These are phyloP conservation scores for Coniella vitis DNA, from an alignment of 2,329 filamentous ascomycete genomes.

Conservation along the genomic window DNA sequence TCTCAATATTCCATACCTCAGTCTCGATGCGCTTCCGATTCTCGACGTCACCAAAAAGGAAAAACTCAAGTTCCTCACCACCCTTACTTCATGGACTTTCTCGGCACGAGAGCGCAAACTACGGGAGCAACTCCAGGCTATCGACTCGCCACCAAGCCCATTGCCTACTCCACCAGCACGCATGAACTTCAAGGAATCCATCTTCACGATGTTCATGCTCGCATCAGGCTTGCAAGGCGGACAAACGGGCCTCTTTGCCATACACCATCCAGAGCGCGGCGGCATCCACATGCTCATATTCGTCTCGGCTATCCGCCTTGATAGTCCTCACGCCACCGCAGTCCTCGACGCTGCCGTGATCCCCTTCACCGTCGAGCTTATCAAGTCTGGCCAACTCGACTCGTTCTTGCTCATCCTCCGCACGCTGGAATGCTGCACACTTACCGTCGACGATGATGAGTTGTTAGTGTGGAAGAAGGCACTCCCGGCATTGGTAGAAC, in stretches of 20 bases:
- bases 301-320: constrained; percentile 37
- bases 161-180: constrained; percentile 27
- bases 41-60: constrained; percentile 31
- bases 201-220: constrained; percentile 41
- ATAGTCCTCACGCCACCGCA: constrained; percentile 33
- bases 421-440: constrained; percentile 29
- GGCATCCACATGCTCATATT: constrained; percentile 35
- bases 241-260: constrained; percentile 37
- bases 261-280: constrained; percentile 29
- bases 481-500: constrained; percentile 38
- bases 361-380: constrained; percentile 31
- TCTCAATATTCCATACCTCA: constrained; percentile 34
- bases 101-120: constrained; percentile 34
- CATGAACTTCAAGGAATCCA: constrained; percentile 41
- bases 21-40: constrained; percentile 38
- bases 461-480: constrained; percentile 44
- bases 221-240: constrained; percentile 38
- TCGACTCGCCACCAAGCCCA: constrained; percentile 5
- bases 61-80: constrained; percentile 31
- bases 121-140: constrained; percentile 27
- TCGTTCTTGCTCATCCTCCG: constrained; percentile 32
- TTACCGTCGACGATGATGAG: constrained; percentile 47
- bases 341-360: constrained; percentile 42
- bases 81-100: constrained; percentile 33
- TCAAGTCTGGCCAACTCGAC: constrained; percentile 27